Base-by-base conservation (phyloP, 768 basidiomycete genomes). In the Boletus vermiculosoides region DNA sequence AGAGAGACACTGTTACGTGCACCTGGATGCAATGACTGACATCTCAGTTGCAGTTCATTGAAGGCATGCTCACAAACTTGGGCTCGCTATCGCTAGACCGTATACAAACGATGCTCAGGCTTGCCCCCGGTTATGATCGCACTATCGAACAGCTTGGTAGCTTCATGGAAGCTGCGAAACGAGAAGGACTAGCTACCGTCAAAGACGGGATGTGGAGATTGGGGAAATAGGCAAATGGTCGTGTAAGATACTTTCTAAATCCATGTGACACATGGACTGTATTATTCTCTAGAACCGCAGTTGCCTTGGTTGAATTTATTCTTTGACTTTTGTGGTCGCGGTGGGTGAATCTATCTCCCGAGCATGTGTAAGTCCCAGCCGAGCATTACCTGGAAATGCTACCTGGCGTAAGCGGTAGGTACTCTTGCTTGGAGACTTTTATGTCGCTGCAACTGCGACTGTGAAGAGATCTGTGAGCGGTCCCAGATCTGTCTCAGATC, bases 31-130 rank as follows among this genome's bases (percentile, higher is more conserved):
- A 30, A 39, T 56, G 13, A 37, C 44, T 54, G 42, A 62, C 56
- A 47, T 51, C 10, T 52, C 9, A 49, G 6, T 15, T 41, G 22
- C 58, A 92, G 89, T 95, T 88, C 73, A 90, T 95, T 58, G 87
- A 92, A 72, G 92, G 90, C 30, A 93, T 94, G 88, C 85, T 97
- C 55, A 93, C 85, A 52, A 95, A 94, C 69, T 76, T 98, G 44
- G 90, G 89, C 11, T 70, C 83, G 3, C 78, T 94, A 16, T 80
- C 88, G 2, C 66, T 91, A 44, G 88, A 91, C 58, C 82, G 89
- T n/a, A 93, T 97, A 65, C 94, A 97, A 68, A 78, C 81, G 2
- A 94, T 94, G 89, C 78, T 97, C 57, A 86, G 83, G 68, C 85
- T 92, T 66, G 90, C 89, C 11, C 89, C 88, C 5, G 86, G 84